These are phyloP conservation scores for Psilocybe azurescens DNA, from an alignment of 768 basidiomycete genomes.

Conservation along the genomic window DNA sequence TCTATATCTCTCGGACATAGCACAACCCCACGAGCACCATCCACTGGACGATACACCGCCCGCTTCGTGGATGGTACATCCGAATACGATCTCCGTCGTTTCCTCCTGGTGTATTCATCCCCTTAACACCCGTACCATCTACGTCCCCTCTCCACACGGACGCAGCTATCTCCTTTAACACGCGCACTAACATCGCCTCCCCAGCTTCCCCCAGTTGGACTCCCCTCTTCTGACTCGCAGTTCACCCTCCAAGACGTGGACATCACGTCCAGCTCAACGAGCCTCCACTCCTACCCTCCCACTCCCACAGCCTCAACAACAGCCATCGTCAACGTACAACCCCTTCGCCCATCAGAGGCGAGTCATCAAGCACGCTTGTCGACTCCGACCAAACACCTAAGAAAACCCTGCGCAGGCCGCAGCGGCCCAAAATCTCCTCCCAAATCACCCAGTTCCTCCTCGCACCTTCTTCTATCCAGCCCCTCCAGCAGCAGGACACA, in stretches of 20 bases:
- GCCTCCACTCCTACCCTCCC: constrained; percentile 64
- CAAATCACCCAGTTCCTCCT: constrained; percentile 60
- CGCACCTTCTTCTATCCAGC: constrained; percentile 46
- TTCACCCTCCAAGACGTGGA: constrained; percentile 27
- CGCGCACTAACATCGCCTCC: constrained; percentile 48
- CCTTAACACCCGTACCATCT: constrained; percentile 54
- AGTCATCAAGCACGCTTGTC: constrained; percentile 3
- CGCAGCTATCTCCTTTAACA: constrained; percentile 56
- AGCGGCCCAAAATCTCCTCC: constrained; percentile 21
- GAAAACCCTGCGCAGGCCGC: constrained; percentile 31
- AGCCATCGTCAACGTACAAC: constrained; percentile 26
- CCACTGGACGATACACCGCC: constrained; percentile 80
- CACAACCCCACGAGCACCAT: constrained; percentile 71
- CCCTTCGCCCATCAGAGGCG: constrained; percentile 28
- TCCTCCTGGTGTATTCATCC: constrained; percentile 64
- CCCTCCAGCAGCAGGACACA: constrained; percentile 34
- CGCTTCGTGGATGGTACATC: constrained; percentile 86
- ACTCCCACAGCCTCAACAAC: constrained; percentile 55
- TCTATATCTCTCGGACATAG: constrained; percentile 25
- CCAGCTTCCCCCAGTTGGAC: neutral
- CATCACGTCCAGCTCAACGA: constrained; percentile 43
- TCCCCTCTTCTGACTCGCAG: constrained; percentile 11
- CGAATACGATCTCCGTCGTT: constrained; percentile 75
- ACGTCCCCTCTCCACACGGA: constrained; percentile 53
- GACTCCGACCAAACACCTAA: constrained; percentile 6